Conservation (phyloP, 2,329 filamentous ascomycete genomes). For the Fusarium chlamydosporum region DNA sequence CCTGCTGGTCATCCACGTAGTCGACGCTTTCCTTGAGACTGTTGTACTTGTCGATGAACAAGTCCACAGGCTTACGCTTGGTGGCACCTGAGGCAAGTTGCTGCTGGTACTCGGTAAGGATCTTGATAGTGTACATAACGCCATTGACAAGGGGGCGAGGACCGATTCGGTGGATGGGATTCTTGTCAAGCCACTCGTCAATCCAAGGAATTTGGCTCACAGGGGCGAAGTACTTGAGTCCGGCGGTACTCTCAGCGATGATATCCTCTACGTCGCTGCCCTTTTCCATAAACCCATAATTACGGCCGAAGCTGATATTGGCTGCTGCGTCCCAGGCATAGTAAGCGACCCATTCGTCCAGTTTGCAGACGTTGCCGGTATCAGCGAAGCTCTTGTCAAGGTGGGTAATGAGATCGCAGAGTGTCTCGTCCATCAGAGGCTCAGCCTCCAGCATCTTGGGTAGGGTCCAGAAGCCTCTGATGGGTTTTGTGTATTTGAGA, state of each 20-base stretch:
- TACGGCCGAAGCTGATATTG: conserved; percentile 39
- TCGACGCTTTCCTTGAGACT: conserved; percentile 39
- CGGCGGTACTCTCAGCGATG: conserved; percentile 24
- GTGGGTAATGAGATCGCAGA: conserved; percentile 28
- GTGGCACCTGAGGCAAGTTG: conserved; percentile 25
- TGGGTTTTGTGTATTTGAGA: conserved; percentile 42
- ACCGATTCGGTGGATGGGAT: conserved; percentile 29
- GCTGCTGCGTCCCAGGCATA: conserved; percentile 44
- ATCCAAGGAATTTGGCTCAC: conserved; percentile 46
- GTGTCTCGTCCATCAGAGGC: conserved; percentile 44
- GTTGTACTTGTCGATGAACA: conserved; percentile 43
- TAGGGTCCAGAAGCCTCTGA: conserved; percentile 44
- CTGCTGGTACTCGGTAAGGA: conserved; percentile 40
- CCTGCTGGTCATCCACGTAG: conserved; percentile 37
- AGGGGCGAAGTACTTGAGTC: conserved; percentile 41
- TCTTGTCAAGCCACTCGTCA: conserved; percentile 46
- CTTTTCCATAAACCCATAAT: conserved; percentile 40
- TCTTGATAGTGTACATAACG: conserved; percentile 37
- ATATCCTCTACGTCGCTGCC: conserved; percentile 33
- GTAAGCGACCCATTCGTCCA: conserved; percentile 46
- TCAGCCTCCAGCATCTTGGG: conserved; percentile 42
- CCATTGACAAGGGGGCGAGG: conserved; percentile 32
- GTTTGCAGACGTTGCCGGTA: conserved; percentile 21
- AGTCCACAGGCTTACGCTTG: conserved; percentile 39
- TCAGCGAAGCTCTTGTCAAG: conserved; percentile 31